phyloP scores from a whole-genome alignment of 2,329 filamentous ascomycete genomes.

The Apiospora aurea region DNA sequence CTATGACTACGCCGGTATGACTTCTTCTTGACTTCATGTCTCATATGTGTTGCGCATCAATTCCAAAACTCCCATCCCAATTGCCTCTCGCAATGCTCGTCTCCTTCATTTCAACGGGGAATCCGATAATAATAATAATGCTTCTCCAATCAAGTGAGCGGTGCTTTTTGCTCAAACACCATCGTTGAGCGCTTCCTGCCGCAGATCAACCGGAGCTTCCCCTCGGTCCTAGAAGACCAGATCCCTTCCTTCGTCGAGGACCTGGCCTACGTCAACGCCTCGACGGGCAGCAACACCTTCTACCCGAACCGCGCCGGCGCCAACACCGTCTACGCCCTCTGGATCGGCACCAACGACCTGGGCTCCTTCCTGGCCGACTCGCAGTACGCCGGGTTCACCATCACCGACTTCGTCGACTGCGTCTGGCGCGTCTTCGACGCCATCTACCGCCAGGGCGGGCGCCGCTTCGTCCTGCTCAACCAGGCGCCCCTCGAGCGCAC shows the following conservation, averaged over 20 bases:
- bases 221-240: slow-evolving; percentile 68
- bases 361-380: slow-evolving; percentile 74
- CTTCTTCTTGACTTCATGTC: background rate
- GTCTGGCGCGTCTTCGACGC: slow-evolving; percentile 68
- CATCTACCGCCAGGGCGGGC: slow-evolving; percentile 70
- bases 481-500: slow-evolving; percentile 70
- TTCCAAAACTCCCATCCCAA: background rate
- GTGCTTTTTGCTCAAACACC: slow-evolving; percentile 75
- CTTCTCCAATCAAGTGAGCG: slow-evolving; percentile 54
- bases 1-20: slow-evolving; percentile 68
- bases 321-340: slow-evolving; percentile 76
- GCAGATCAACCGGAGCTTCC: slow-evolving; percentile 61
- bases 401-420: slow-evolving; percentile 72
- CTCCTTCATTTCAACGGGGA: background rate
- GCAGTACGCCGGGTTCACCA: slow-evolving; percentile 64
- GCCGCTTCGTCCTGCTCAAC: slow-evolving; percentile 78
- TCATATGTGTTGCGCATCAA: background rate
- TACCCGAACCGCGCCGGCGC: slow-evolving; percentile 54
- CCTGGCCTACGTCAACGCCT: slow-evolving; percentile 40
- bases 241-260: slow-evolving; percentile 64
- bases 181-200: slow-evolving; percentile 64
- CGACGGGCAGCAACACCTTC: slow-evolving; percentile 42
- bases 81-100: too few species aligned
- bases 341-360: slow-evolving; percentile 85
- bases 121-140: background rate